Evolutionary conservation across 495 filamentous ascomycete genomes (phyloP).

Genomic region (Jackrogersella minutella): DNA sequence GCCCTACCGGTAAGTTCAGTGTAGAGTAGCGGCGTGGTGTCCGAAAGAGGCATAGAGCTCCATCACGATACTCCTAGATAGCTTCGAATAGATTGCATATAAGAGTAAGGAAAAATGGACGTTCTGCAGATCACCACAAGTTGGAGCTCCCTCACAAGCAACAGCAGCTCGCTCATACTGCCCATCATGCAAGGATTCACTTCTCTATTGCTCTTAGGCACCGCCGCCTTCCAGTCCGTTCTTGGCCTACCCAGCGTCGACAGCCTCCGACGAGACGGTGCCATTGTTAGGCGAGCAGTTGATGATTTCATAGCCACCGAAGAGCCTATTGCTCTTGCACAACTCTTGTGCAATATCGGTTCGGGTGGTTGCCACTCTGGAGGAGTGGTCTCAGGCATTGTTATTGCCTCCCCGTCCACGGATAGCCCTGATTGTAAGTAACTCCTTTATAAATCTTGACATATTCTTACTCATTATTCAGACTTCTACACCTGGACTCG

Average conservation of each 20-base stretch:
- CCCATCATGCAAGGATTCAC: conserved; percentile 55
- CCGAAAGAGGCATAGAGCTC: conserved; percentile 31
- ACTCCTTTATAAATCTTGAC: background rate
- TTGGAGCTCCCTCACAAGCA: conserved; percentile 32
- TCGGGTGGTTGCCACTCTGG: conserved; percentile 56
- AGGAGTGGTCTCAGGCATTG: conserved; percentile 60
- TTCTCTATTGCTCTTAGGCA: conserved; percentile 56
- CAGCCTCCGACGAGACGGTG: conserved; percentile 47
- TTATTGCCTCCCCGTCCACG: conserved; percentile 70
- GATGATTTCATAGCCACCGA: conserved; percentile 65
- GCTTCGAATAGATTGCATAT: conserved; percentile 22
- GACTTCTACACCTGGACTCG: conserved; percentile 76
- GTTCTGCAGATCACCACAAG: conserved; percentile 26
- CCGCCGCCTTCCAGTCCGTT: conserved; percentile 56
- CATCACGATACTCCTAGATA: conserved; percentile 30
- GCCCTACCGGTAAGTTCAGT: conserved; percentile 29
- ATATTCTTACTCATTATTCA: conserved; percentile 32
- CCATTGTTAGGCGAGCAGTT: conserved; percentile 55
- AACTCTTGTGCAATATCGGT: conserved; percentile 69
- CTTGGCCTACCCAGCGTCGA: conserved; percentile 51
- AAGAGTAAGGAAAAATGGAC: conserved; percentile 38
- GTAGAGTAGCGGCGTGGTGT: conserved; percentile 24
- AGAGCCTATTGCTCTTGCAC: conserved; percentile 58
- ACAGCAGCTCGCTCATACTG: conserved; percentile 45
- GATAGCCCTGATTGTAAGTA: conserved; percentile 66